Base-by-base conservation (phyloP, 2,329 filamentous ascomycete genomes). In the Sclerotinia sclerotiorum region DNA sequence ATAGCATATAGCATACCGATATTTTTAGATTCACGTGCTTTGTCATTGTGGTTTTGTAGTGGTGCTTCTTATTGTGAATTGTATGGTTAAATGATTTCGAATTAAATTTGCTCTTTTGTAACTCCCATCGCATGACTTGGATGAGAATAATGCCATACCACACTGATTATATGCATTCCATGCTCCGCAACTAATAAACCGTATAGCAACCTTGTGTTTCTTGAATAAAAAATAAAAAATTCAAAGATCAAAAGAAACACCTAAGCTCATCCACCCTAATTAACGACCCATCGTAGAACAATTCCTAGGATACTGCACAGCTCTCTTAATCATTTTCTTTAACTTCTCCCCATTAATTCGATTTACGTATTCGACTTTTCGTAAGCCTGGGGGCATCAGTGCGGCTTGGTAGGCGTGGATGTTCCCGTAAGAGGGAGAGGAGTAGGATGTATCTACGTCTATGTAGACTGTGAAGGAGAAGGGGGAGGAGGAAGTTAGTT, bases 371-470 rank as follows among this genome's bases (percentile, higher is more conserved):
- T 80, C 80, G 32, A 82, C 78, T 65, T 78, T 76, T n/a, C 75
- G 72, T 39, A 80, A 68, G 13, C 75, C 74, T 65, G 75, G 76
- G 10, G 80, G 80, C 69, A 75, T 77, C 11, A 81, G 73, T 5
- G 77, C 78, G 46, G 78, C 73, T 71, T 81, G 78, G 70, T 82
- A 82, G 19, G 79, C 78, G 68, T 81, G 80, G 51, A 82, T 79
- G 67, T 81, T 81, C 2, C 80, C 80, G 68, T 82, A 82, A 61
- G 70, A 78, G 2, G 79, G 78, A 32, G 78, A 80, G 17, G 76
- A 77, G 70, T 79, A 82, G 4, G 78, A 77, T 2, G 76, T 79
- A 67, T 82, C 80, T 3, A 82, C 80, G 72, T 82, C 80, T 35
- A 81, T 54, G 65, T 79, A 81, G n/a, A 81, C 80, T 66, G 68